phyloP scores from a whole-genome alignment of 2,329 filamentous ascomycete genomes.

The Proliferodiscus dingleyae region DNA sequence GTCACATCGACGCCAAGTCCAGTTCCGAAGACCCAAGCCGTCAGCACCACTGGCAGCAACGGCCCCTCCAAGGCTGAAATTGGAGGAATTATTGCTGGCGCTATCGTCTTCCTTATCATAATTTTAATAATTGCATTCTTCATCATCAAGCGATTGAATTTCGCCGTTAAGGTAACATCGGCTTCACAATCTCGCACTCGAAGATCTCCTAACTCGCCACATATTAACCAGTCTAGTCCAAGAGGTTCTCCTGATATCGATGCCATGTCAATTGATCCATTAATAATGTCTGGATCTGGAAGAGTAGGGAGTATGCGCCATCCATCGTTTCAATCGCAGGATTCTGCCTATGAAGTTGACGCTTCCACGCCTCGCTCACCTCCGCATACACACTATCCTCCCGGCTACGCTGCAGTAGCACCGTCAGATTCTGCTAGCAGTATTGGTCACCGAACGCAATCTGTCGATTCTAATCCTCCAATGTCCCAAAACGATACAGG shows the following conservation, averaged over 20 bases:
- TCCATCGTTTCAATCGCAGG: slow-evolving; percentile 12
- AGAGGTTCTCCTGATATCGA: slow-evolving; percentile 16
- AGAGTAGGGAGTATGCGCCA: slow-evolving; percentile 14
- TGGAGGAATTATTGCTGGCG: slow-evolving; percentile 50
- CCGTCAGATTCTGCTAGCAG: slow-evolving; percentile 14
- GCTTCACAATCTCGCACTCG: slow-evolving; percentile 26
- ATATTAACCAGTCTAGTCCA: slow-evolving; percentile 8
- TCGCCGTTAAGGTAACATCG: slow-evolving; percentile 30
- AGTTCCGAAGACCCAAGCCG: slow-evolving; percentile 25
- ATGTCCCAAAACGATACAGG: slow-evolving; percentile 13
- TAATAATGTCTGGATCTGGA: slow-evolving; percentile 25
- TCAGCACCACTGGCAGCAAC: slow-evolving; percentile 31
- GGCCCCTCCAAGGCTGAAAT: slow-evolving; percentile 35
- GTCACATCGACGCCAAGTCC: slow-evolving; percentile 15
- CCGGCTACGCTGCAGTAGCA: slow-evolving; percentile 22
- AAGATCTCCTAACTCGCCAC: slow-evolving; percentile 14
- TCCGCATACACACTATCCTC: slow-evolving; percentile 12
- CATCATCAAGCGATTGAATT: slow-evolving; percentile 45
- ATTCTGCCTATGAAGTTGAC: slow-evolving; percentile 17
- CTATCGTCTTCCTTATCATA: slow-evolving; percentile 43
- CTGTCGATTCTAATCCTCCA: slow-evolving; percentile 17
- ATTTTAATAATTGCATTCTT: slow-evolving; percentile 44
- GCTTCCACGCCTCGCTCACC: slow-evolving; percentile 19
- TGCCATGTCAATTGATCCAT: slow-evolving; percentile 26
- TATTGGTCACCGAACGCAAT: slow-evolving; percentile 10